phyloP scores from a whole-genome alignment of 2,329 filamentous ascomycete species.

The Pezicula carpinea region DNA sequence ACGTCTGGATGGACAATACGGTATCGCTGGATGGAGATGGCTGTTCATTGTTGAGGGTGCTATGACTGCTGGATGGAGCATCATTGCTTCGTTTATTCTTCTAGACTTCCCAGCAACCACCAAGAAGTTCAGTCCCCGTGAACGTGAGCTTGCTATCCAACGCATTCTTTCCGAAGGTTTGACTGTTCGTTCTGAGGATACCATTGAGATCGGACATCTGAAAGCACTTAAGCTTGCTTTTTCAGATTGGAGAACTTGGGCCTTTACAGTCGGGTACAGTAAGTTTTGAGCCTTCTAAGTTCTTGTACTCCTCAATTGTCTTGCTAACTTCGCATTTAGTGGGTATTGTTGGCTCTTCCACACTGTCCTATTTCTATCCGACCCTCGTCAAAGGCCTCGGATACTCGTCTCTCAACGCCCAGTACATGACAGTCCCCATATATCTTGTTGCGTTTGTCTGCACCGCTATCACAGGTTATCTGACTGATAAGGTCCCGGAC shows the following conservation, averaged over 20 bases:
- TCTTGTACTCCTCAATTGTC: neutral
- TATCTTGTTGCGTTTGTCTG: constrained; percentile 45
- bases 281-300: constrained; percentile 22
- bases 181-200: constrained; percentile 24
- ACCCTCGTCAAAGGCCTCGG: constrained; percentile 47
- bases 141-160: constrained; percentile 36
- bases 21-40: constrained; percentile 47
- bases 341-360: constrained; percentile 38
- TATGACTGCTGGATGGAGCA: constrained; percentile 32
- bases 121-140: constrained; percentile 33
- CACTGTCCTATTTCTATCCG: constrained; percentile 50
- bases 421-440: constrained; percentile 42
- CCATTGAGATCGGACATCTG: neutral
- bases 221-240: neutral
- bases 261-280: constrained; percentile 40
- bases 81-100: constrained; percentile 40
- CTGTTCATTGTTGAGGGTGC: constrained; percentile 40
- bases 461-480: constrained; percentile 38
- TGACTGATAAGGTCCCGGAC: constrained; percentile 37
- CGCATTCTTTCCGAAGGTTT: constrained; percentile 35
- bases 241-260: constrained; percentile 38
- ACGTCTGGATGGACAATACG: constrained; percentile 38
- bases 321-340: constrained; percentile 9
- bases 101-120: constrained; percentile 45
- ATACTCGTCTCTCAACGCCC: constrained; percentile 39